phyloP scores from a whole-genome alignment of 1,284 basidiomycete genomes.

The Microstroma glucosiphilum region DNA sequence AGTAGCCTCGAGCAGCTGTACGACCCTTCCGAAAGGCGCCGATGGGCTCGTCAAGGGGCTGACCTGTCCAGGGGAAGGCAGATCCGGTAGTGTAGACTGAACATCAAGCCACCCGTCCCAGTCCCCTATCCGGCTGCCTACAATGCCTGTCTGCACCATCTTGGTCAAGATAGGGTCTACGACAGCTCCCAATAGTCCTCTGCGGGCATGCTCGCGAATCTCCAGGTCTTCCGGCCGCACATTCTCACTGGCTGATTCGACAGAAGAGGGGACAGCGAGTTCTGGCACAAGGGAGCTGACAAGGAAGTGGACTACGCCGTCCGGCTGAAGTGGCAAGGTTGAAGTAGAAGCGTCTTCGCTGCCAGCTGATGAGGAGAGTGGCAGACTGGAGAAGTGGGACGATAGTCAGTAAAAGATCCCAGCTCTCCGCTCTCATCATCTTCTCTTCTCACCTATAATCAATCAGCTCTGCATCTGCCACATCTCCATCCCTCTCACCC shows the following conservation, averaged over 20 bases:
- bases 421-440: background rate
- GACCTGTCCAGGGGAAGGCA: constrained; percentile 46
- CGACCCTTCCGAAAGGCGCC: constrained; percentile 5
- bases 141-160: constrained; percentile 71
- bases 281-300: constrained; percentile 71
- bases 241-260: background rate
- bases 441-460: constrained; percentile 8
- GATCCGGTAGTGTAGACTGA: constrained; percentile 45
- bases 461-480: background rate
- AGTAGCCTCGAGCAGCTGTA: constrained; percentile 36
- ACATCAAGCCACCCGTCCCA: constrained; percentile 59
- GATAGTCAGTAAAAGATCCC: background rate
- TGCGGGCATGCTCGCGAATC: constrained; percentile 27
- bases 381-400: background rate
- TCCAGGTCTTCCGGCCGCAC: constrained; percentile 16
- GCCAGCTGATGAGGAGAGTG: constrained; percentile 8
- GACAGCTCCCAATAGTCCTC: constrained; percentile 77
- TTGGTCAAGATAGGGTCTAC: constrained; percentile 68
- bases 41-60: constrained; percentile 5
- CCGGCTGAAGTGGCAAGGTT: constrained; percentile 21
- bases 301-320: constrained; percentile 64
- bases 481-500: background rate
- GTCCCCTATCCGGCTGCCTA: constrained; percentile 64
- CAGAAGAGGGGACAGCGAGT: constrained; percentile 51
- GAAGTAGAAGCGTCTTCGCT: background rate